Conservation (phyloP, 345 rosid genomes). For the Acer campestre region DNA sequence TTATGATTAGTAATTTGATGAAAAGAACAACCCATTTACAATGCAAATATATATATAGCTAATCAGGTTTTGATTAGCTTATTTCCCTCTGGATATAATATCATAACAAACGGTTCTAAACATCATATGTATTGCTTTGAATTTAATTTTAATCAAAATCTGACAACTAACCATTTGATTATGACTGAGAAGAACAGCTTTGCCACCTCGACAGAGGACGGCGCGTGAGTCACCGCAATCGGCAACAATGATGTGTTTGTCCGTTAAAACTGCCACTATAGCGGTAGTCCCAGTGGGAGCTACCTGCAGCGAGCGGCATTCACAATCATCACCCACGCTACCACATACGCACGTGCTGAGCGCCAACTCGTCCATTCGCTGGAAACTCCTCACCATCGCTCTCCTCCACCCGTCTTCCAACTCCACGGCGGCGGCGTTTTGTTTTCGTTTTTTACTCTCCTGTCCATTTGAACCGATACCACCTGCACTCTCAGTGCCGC, state of each 20-base stretch:
- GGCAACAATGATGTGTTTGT: constrained; percentile 47
- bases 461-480: too few relatives aligned
- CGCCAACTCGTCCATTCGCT: constrained; percentile 49
- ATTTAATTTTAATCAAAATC: not conserved
- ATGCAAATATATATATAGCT: not conserved
- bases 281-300: constrained; percentile 58
- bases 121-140: not conserved
- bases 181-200: constrained; percentile 45
- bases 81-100: too few relatives aligned
- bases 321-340: constrained; percentile 30
- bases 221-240: constrained; percentile 75
- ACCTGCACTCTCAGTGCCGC: constrained; percentile 6
- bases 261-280: constrained; percentile 45
- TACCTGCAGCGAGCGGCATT: constrained; percentile 41
- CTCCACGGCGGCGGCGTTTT: too few relatives aligned
- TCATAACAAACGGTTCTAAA: too few relatives aligned
- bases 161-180: constrained; percentile 56
- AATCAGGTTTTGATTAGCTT: too few relatives aligned
- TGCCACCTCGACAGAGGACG: constrained; percentile 56
- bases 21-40: not conserved
- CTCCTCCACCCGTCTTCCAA: constrained; percentile 38
- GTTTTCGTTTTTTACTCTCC: too few relatives aligned
- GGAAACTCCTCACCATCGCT: constrained; percentile 45
- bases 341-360: constrained; percentile 37
- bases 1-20: not conserved